Base-by-base conservation (phyloP, 148 eudicot species). In the Beta vulgaris region DNA sequence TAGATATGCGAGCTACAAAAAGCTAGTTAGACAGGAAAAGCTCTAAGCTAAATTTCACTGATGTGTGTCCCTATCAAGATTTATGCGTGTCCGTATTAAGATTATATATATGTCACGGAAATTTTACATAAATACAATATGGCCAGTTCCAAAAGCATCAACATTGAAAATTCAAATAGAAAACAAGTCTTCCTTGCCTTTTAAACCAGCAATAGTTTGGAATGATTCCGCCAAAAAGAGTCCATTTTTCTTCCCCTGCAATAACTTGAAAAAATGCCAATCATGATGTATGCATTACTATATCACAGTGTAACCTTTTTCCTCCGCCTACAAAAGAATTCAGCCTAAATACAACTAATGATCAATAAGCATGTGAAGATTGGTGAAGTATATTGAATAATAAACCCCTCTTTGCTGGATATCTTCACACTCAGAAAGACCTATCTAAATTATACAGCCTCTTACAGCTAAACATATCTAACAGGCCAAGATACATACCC, bases 231-330 rank as follows among this genome's bases (percentile, higher is more conserved):
- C 58, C 39, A 54, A 53, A 35, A 65, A 39, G 60, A 75, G 72
- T 68, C 80, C 84, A 76, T 39, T 82, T 29, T 70, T 70, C 69
- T 13, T 67, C 62, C 76, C 88, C 91, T 88, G 76, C 73, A 77
- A 28, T 68, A 79, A 23, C 54, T n/a, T n/a, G n/a, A 58, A 54
- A 76, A 37, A 48, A 44, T 43, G 48, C 16, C 39, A 61, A 51
- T 76, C 63, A 68, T 43, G 31, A 76, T 21, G 43, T 36, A 75
- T 37, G 39, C 49, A 64, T 46, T 25, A 67, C 40, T 35, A 49
- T 28, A 53, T 35, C 29, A 28, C 25, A 68, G 3, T 28, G 16
- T 48, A 71, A 25, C n/a, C 39, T 31, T 72, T 23, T 53, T 37
- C 69, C 28, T 2, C 69, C 28, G 0, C 63, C 10, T 36, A n/a